Conservation (phyloP, 2,329 filamentous ascomycete genomes). For the Colletotrichum limetticola region DNA sequence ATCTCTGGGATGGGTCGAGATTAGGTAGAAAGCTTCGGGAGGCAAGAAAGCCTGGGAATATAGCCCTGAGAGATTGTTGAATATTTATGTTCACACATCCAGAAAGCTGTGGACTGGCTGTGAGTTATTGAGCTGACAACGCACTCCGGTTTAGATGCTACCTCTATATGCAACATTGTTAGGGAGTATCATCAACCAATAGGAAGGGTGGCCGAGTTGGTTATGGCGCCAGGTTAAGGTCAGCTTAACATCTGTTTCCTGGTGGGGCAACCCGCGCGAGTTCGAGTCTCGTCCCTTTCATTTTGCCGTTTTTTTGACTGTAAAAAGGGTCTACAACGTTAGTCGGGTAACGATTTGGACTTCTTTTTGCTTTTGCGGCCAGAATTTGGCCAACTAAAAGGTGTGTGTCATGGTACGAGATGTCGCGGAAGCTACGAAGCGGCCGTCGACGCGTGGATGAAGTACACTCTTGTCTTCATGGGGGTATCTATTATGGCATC, state of each 20-base stretch:
- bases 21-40: background rate
- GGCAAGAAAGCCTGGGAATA: background rate
- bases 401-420: too few species aligned
- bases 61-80: background rate
- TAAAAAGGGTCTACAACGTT: too few species aligned
- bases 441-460: too few species aligned
- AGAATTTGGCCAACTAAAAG: background rate
- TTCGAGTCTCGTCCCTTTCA: background rate
- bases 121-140: too few species aligned
- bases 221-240: background rate
- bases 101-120: accelerated
- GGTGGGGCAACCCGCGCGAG: background rate
- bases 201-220: background rate
- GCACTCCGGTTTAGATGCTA: accelerated
- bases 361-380: background rate
- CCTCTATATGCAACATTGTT: background rate
- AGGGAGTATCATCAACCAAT: background rate
- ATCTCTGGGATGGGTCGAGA: background rate
- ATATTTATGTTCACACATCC: background rate
- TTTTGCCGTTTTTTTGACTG: background rate
- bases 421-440: too few species aligned
- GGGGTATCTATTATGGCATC: too few species aligned
- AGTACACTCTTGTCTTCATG: too few species aligned
- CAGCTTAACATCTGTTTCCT: background rate
- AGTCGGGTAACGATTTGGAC: background rate